phyloP scores from a whole-genome alignment of 345 rosid genomes.

The Eucalyptus tenuipes region DNA sequence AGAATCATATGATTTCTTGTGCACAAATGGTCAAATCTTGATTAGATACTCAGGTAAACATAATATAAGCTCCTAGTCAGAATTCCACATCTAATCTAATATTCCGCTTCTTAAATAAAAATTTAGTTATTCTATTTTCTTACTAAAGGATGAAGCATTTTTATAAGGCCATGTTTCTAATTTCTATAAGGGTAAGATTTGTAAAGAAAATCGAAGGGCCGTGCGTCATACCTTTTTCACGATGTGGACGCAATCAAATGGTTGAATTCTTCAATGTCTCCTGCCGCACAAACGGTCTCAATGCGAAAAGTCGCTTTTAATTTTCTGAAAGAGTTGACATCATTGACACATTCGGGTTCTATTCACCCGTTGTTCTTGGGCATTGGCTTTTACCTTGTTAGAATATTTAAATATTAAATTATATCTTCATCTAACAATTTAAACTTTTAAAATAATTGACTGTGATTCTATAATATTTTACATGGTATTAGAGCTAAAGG shows the following conservation, averaged over 20 bases:
- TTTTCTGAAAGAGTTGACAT: background rate
- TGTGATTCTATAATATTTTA: accelerated
- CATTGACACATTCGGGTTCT: background rate
- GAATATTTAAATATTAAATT: accelerated
- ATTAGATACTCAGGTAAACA: background rate
- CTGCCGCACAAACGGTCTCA: background rate
- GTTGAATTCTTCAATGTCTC: background rate
- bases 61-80: background rate
- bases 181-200: background rate
- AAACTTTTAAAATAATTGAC: accelerated
- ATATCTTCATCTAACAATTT: accelerated
- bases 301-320: background rate
- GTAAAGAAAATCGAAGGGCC: background rate
- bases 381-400: background rate
- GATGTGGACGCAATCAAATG: background rate
- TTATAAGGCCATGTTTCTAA: background rate
- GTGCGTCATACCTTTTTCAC: background rate
- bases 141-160: background rate
- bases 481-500: accelerated
- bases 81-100: background rate
- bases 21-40: background rate
- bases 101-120: background rate
- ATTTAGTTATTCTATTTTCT: background rate
- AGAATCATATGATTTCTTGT: background rate
- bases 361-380: background rate